A percentile compares a stretch with the other conserved stretches of the same genome.
These are phyloP conservation scores for Scheffersomyces titani DNA, from an alignment of 1,139 yeast species.

Conservation along the genomic window DNA sequence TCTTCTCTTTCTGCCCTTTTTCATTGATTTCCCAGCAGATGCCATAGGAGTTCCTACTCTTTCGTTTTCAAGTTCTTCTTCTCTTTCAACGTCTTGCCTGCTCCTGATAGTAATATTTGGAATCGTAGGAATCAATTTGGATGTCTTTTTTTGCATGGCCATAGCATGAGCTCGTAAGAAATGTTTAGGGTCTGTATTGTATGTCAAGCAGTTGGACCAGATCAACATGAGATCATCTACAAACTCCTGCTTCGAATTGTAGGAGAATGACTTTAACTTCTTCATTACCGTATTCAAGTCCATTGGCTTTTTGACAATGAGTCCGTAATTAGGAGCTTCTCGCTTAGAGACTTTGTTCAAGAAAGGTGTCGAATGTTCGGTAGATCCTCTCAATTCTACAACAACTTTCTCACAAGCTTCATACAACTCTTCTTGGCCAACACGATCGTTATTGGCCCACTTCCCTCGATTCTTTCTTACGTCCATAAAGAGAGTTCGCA, in stretches of 20 bases:
- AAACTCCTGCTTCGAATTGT: slow-evolving; percentile 81
- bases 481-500: slow-evolving; percentile 83
- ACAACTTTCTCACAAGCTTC: slow-evolving; percentile 98
- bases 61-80: slow-evolving; percentile 47
- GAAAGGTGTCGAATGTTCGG: slow-evolving; percentile 97
- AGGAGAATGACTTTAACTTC: slow-evolving; percentile 78
- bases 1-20: slow-evolving; percentile 46
- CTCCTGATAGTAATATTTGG: slow-evolving; percentile 85
- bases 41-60: slow-evolving; percentile 31
- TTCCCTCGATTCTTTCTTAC: slow-evolving; percentile 93
- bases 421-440: slow-evolving; percentile 96
- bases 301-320: slow-evolving; percentile 91
- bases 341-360: slow-evolving; percentile 91
- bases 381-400: slow-evolving; percentile 82
- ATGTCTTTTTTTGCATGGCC: slow-evolving; percentile 92
- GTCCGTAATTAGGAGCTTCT: slow-evolving; percentile 96
- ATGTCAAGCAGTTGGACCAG: slow-evolving; percentile 92
- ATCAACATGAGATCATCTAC: slow-evolving; percentile 92
- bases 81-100: slow-evolving; percentile 84
- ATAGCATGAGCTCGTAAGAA: slow-evolving; percentile 87
- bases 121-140: slow-evolving; percentile 73
- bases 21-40: slow-evolving; percentile 35
- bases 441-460: slow-evolving; percentile 93
- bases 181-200: slow-evolving; percentile 94
- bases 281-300: slow-evolving; percentile 93